Percentiles rank a stretch among this genome's conserved stretches.
Evolutionary conservation across 2,329 filamentous ascomycete species (phyloP).

Genomic region (Cadophora malorum): DNA sequence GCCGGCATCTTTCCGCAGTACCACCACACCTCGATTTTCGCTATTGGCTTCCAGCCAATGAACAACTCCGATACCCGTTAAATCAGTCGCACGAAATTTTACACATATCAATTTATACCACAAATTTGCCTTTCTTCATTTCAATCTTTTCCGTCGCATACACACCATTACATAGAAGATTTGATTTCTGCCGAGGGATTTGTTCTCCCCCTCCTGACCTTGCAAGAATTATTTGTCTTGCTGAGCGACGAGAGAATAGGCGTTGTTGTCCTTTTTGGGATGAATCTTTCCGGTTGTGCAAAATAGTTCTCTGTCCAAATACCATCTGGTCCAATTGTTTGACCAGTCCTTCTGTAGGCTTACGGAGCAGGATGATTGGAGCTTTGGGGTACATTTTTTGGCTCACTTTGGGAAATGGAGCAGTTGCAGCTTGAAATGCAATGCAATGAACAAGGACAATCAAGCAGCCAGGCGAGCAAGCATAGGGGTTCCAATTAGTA

Average conservation of each 20-base stretch:
- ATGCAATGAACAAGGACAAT: background rate
- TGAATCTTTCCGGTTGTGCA: slow-evolving; percentile 1
- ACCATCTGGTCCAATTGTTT: background rate
- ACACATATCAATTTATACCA: slow-evolving; percentile 21
- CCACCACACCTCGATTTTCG: slow-evolving; percentile 14
- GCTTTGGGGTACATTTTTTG: background rate
- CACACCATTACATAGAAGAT: slow-evolving; percentile 3
- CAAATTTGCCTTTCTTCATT: slow-evolving; percentile 3
- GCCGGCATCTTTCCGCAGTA: slow-evolving; percentile 8
- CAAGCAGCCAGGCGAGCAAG: slow-evolving; percentile 3
- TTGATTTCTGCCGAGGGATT: background rate
- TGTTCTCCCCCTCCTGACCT: background rate
- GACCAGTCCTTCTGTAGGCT: background rate
- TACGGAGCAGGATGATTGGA: slow-evolving; percentile 1
- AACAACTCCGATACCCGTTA: slow-evolving; percentile 13
- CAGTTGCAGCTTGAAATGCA: background rate
- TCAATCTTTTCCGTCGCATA: background rate
- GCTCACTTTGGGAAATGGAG: slow-evolving; percentile 9
- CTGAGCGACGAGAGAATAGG: slow-evolving; percentile 4
- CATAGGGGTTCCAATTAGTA: background rate
- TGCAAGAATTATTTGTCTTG: slow-evolving; percentile 6
- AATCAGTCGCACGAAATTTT: slow-evolving; percentile 7
- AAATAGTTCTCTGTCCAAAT: background rate
- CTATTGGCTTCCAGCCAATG: slow-evolving; percentile 4
- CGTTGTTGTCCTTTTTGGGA: background rate